Evolutionary conservation across 148 eudicot species (phyloP), one percentile per base, ranked within the genome.

Genomic region (Oxyria digyna): DNA sequence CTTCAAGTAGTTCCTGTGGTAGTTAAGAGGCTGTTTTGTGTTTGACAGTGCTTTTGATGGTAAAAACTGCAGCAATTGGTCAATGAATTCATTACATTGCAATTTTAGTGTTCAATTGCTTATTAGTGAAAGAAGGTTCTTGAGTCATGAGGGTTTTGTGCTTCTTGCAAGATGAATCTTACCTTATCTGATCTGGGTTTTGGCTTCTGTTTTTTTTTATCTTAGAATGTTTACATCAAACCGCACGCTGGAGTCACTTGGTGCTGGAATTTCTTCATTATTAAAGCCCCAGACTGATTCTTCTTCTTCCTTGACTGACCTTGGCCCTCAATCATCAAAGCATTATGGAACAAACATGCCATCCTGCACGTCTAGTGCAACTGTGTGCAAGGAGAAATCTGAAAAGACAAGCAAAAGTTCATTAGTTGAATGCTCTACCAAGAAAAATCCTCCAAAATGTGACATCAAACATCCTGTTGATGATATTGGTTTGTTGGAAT

Each of bases 181-280:
- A 57, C 64, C 67, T 69, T 72, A 70, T 67, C 62, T 79, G 73
- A 73, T 69, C 72, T 79, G 81, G 72, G 42, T 78, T 72, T 68
- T 35, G 38, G 38, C 38, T 2, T 35, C n/a, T n/a, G n/a, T 35
- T 35, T 35, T 35, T 67, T 55, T 17, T 23, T 70, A 49, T 57
- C 31, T 9, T 77, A 79, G 87, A 74, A 42, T 62, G 77, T 67
- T 57, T 62, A 73, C 82, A 70, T 35, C 31, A 31, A 55, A 65
- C 49, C 42, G 31, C 11, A 13, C 65, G 11, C 80, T 81, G 76
- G 87, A 84, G 50, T 79, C 83, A 15, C 78, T 75, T 72, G 79
- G 86, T 27, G 85, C 81, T 67, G 85, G 80, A 33, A 67, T 85
- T 73, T 73, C 42, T 69, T 68, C 80, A 13, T 31, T 74, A 78